These are phyloP conservation scores for Mycena amicta DNA, from an alignment of 768 basidiomycete genomes.

Conservation along the genomic window DNA sequence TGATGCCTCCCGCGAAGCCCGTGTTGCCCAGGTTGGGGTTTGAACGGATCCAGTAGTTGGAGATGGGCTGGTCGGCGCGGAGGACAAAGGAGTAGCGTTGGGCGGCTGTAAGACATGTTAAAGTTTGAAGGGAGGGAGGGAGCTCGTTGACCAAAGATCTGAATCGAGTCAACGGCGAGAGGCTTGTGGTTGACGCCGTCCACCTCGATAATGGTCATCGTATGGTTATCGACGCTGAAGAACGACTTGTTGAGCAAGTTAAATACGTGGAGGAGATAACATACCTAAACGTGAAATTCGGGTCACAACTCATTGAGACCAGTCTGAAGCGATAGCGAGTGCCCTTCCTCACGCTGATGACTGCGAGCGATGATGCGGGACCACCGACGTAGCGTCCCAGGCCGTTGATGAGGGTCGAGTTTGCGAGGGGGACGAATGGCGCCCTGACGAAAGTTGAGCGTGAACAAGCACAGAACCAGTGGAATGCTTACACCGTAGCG, in stretches of 20 bases:
- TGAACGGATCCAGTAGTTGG: conserved; percentile 44
- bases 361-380: conserved; percentile 36
- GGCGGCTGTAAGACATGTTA: conserved; percentile 37
- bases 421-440: neutral
- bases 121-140: conserved; percentile 37
- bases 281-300: neutral
- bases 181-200: conserved; percentile 38
- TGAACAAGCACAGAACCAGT: neutral
- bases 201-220: conserved; percentile 35
- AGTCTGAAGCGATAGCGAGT: conserved; percentile 53
- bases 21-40: conserved; percentile 25
- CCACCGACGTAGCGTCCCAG: conserved; percentile 42
- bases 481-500: neutral
- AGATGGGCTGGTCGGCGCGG: conserved; percentile 39
- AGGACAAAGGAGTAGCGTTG: conserved; percentile 49
- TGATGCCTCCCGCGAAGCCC: conserved; percentile 41
- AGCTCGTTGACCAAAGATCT: conserved; percentile 36
- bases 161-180: conserved; percentile 40
- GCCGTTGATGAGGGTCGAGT: conserved; percentile 39
- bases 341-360: conserved; percentile 41
- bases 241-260: conserved; percentile 23
- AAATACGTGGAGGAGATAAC: neutral
- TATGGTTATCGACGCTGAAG: conserved; percentile 31
- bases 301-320: conserved; percentile 37
- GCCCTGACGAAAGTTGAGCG: neutral